Evolutionary conservation across 2,329 filamentous ascomycete species (phyloP).

Genomic region (Zymoseptoria passerinii): DNA sequence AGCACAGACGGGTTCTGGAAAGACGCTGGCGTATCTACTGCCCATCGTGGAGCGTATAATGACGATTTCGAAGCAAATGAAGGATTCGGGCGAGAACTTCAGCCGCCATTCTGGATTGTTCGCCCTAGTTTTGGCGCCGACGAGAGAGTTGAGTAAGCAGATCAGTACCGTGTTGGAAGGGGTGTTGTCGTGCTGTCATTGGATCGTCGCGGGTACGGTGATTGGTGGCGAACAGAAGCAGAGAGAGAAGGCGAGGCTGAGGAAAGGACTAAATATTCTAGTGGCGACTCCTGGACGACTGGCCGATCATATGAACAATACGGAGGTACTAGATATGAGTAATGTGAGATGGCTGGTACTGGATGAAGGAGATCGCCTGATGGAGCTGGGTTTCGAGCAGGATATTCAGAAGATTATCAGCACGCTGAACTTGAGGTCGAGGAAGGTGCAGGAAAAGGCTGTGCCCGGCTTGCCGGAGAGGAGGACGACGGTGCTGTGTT

Average conservation of each 20-base stretch:
- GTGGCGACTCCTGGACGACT: constrained; percentile 90
- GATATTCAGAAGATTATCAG: constrained; percentile 82
- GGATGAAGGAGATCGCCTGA: constrained; percentile 93
- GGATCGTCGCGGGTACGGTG: constrained; percentile 85
- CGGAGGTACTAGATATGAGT: constrained; percentile 76
- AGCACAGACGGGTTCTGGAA: constrained; percentile 93
- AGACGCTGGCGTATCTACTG: constrained; percentile 79
- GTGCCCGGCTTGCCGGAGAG: constrained; percentile 62
- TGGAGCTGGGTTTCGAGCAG: constrained; percentile 96
- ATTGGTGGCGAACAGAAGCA: constrained; percentile 65
- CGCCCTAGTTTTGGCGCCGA: constrained; percentile 87
- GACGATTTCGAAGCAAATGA: constrained; percentile 53
- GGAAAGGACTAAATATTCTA: constrained; percentile 91
- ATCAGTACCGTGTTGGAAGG: constrained; percentile 81
- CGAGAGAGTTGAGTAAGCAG: constrained; percentile 88
- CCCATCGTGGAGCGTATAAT: constrained; percentile 86
- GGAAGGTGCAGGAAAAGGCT: constrained; percentile 52
- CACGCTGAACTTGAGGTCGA: constrained; percentile 60
- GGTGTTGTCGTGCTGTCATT: constrained; percentile 79
- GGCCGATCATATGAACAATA: constrained; percentile 87
- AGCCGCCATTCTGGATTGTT: constrained; percentile 84
- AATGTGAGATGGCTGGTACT: constrained; percentile 89
- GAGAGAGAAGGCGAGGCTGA: constrained; percentile 82
- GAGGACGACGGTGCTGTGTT: constrained; percentile 83
- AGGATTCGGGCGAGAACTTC: constrained; percentile 43